These are phyloP conservation scores for Galeopsis tetrahit DNA, from an alignment of 257 asterid genomes.

Conservation along the genomic window DNA sequence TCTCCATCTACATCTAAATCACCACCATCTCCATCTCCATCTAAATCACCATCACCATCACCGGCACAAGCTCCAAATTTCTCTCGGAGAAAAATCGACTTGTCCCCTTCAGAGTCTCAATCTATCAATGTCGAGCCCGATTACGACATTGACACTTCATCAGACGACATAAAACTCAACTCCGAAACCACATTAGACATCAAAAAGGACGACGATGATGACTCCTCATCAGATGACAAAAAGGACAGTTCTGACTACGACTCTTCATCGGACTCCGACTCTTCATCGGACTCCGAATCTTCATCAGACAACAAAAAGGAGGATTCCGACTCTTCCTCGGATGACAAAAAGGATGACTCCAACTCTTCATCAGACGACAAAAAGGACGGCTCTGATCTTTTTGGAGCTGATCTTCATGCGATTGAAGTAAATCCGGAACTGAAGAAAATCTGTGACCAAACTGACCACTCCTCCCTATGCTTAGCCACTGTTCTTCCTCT, in stretches of 20 bases:
- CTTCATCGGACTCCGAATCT: not conserved
- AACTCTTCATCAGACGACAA: not conserved
- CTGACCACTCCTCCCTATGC: constrained; percentile 44
- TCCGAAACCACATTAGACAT: not conserved
- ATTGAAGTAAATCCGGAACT: not conserved
- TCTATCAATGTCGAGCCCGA: not conserved
- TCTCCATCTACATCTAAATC: too few relatives aligned
- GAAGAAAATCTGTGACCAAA: constrained; percentile 39
- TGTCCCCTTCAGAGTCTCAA: not conserved
- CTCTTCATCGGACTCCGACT: not conserved
- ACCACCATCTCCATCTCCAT: not conserved
- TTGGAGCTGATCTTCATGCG: not conserved
- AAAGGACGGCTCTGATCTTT: not conserved
- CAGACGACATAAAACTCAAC: not conserved
- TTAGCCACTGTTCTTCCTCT: constrained; percentile 28
- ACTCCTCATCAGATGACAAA: not conserved
- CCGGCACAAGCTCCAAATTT: not conserved
- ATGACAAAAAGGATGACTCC: not conserved
- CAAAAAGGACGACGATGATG: not conserved
- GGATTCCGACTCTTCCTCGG: too few relatives aligned
- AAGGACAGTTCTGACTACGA: not conserved
- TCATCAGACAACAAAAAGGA: not conserved
- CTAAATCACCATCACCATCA: not conserved
- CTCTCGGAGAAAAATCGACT: not conserved
- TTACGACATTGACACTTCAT: not conserved